Base-by-base conservation (phyloP, 768 basidiomycete genomes). In the Hygrophoropsis aurantiaca region DNA sequence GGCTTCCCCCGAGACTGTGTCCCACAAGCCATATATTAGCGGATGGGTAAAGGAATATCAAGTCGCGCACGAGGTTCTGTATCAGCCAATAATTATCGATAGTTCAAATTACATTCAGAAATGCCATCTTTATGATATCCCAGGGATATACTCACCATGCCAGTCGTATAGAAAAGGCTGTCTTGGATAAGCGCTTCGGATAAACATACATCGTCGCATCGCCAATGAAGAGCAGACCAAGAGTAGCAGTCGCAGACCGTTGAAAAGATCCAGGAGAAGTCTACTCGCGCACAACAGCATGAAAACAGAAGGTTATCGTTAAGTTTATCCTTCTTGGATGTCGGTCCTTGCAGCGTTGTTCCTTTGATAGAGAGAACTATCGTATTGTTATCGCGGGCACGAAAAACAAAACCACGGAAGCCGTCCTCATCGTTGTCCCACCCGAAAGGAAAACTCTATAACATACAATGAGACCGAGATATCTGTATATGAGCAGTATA, bases 231-330 rank as follows among this genome's bases (percentile, higher is more conserved):
- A 2, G 79, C 71, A 4, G 45, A 56, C 61, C 62, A 62, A 0
- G 52, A 48, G 62, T 84, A 94, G 68, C 95, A 98, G 56, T 90
- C 78, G 69, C 95, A 97, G 3, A 97, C 94, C 2, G 87, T 84
- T 27, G 77, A 76, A 61, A 91, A 86, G 21, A 79, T 60, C 94
- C 94, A 97, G 2, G 88, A 84, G 50, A 93, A 76, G 64, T 90
- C 88, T 27, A 94, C 87, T 25, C 84, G 77, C 13, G 93, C 94
- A 58, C 95, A 98, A 62, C 95, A 97, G 68, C 95, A 98, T 0
- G 93, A 89, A 60, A 90, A 91, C 15, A 91, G 65, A 64, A 90
- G 57, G 57, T 91, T 91, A 66, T 97, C 94, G 65, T 97, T 97
- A 60, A 85, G 85, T 69, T 92, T 94, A 69, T 98, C 95, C 58